Percentiles rank a stretch among this genome's conserved stretches.
These are phyloP conservation scores for Microbotryum scabiosae DNA, from an alignment of 1,284 basidiomycete species.

Conservation along the genomic window DNA sequence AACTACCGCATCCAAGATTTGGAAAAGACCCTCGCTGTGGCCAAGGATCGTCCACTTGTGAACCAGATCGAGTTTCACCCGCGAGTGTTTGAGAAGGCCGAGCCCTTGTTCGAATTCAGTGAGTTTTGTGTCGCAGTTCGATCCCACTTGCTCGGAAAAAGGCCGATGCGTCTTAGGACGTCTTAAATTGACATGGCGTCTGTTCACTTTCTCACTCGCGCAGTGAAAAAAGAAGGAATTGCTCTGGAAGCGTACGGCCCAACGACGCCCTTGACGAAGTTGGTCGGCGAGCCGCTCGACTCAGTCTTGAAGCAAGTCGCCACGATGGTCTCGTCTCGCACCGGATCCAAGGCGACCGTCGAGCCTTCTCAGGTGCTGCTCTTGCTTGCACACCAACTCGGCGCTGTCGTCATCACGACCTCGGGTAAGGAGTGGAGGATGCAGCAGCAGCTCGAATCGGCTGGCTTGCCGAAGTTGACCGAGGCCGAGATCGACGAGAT, in stretches of 20 bases:
- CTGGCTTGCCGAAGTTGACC: constrained; percentile 17
- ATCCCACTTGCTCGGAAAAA: too few species aligned
- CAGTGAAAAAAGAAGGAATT: constrained; percentile 51
- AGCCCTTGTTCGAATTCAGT: constrained; percentile 51
- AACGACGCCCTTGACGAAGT: constrained; percentile 16
- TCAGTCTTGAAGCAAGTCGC: constrained; percentile 12
- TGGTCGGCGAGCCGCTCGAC: constrained; percentile 8
- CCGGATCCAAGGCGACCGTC: constrained; percentile 7
- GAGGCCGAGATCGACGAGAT: constrained; percentile 18
- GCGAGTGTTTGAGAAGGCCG: constrained; percentile 56
- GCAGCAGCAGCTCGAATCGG: constrained; percentile 23
- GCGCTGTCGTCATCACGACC: constrained; percentile 27
- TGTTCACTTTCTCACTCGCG: not conserved
- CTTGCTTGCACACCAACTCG: constrained; percentile 18
- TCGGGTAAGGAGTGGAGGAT: constrained; percentile 28
- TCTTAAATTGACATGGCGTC: not conserved
- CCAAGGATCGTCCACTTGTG: constrained; percentile 45
- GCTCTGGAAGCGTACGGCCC: constrained; percentile 44
- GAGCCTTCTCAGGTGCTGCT: constrained; percentile 27
- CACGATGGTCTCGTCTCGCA: constrained; percentile 6
- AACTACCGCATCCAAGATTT: constrained; percentile 67
- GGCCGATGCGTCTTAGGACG: too few species aligned
- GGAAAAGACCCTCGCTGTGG: constrained; percentile 51
- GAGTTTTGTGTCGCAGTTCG: constrained; percentile 24
- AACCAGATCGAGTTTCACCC: constrained; percentile 84